Conservation (phyloP, 257 asterid genomes). For the Solanum paucissectum region DNA sequence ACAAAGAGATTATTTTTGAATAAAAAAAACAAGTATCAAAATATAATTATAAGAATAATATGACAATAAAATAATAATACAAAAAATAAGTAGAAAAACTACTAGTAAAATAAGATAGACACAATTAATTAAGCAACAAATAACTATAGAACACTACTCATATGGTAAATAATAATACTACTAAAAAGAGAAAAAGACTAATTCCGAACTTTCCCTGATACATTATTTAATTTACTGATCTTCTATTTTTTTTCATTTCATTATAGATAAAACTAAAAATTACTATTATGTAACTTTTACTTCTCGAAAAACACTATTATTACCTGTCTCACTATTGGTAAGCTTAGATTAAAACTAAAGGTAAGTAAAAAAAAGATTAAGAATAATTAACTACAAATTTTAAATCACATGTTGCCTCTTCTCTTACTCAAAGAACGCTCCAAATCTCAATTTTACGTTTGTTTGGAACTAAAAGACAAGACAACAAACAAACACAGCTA, state of each 20-base stretch:
- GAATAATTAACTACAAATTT: not conserved
- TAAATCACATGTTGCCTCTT: slow-evolving; percentile 7
- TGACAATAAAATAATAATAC: not conserved
- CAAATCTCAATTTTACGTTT: not conserved
- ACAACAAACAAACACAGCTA: not conserved
- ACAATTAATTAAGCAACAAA: too few species aligned
- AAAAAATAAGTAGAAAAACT: too few species aligned
- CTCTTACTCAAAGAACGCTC: slow-evolving; percentile 10
- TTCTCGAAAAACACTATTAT: not conserved
- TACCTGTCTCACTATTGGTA: not conserved
- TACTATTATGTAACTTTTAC: not conserved
- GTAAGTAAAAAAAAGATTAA: not conserved
- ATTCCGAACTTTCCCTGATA: not conserved
- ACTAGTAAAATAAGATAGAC: too few species aligned
- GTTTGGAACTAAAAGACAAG: not conserved
- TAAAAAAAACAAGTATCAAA: too few species aligned
- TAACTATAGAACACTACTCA: not conserved
- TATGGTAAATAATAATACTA: too few species aligned
- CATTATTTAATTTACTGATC: too few species aligned
- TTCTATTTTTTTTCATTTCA: not conserved
- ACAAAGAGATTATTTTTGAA: too few species aligned
- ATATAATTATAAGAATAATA: too few species aligned
- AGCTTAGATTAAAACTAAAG: not conserved
- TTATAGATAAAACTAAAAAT: not conserved
- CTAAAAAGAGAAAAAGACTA: too few species aligned